Evolutionary conservation across 345 rosid species (phyloP), one percentile per base, ranked within the genome.

Genomic region (Jatropha curcas): DNA sequence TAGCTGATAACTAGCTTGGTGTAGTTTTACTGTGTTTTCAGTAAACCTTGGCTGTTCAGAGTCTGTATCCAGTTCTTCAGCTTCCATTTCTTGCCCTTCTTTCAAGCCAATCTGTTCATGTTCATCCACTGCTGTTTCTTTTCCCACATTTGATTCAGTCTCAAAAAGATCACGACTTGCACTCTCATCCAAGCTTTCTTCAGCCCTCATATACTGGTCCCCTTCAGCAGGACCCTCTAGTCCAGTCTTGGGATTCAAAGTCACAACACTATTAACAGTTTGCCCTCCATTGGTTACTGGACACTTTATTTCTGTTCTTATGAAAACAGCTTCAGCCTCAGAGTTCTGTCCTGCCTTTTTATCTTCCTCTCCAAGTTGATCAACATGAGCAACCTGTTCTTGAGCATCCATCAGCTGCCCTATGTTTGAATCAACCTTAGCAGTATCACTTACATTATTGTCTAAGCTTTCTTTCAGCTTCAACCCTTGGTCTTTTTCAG

Each of bases 1-100:
- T 56, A 84, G 80, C 75, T 67, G 79, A 83, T 85, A 88, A 48
- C 64, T 71, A 64, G 80, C 84, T 79, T 74, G 85, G 62, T 78
- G 74, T 35, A 41, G 72, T 37, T 73, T 77, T 39, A 65, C 67
- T n/a, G 69, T 71, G 80, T 74, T 80, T 33, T 74, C 79, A 4
- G 25, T 35, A 39, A 31, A 59, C 35, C 60, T 34, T 11, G 52
- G 71, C 50, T 84, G 78, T 57, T 83, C 82, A 59, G 67, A 52
- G 11, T 81, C 79, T 33, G 62, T 65, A 58, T 68, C 80, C 48
- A 46, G 84, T 56, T 80, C 85, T 65, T 81, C 88, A 55, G 68
- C 71, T 76, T 81, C 88, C 76, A 71, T 84, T 61, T 81, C 86
- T 70, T 71, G 72, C 71, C 52, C 72, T 43, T 71, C 82, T 28